Conservation (phyloP, 75 land plant species). For the Picea sitchensis region DNA sequence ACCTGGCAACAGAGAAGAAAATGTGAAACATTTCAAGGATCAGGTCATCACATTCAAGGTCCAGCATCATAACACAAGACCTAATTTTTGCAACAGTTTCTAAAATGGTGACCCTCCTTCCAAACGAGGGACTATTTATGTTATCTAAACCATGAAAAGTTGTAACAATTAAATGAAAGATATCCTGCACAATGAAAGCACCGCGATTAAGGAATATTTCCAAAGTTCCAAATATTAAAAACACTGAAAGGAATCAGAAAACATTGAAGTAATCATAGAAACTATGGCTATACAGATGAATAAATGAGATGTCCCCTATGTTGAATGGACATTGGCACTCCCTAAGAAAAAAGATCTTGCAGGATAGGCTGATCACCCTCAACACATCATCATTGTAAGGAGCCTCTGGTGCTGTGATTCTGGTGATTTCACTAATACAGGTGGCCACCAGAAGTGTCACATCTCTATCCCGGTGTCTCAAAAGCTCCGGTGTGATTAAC, state of each 20-base stretch:
- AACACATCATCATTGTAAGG: conserved; percentile 74
- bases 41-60: conserved; percentile 77
- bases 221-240: not conserved
- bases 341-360: not conserved
- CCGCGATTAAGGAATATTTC: not conserved
- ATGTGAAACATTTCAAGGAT: conserved; percentile 67
- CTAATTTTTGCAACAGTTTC: conserved; percentile 72
- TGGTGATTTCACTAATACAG: conserved; percentile 77
- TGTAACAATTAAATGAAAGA: conserved; percentile 65
- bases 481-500: conserved; percentile 46
- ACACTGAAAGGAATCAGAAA: not conserved
- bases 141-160: conserved; percentile 62
- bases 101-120: conserved; percentile 65
- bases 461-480: conserved; percentile 73
- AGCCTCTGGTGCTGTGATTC: conserved; percentile 85
- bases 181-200: conserved; percentile 42
- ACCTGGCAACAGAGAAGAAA: conserved; percentile 70
- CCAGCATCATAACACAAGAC: conserved; percentile 86
- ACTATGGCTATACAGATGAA: not conserved
- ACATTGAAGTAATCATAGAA: not conserved
- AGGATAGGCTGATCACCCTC: conserved; percentile 34
- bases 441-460: conserved; percentile 62
- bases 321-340: not conserved
- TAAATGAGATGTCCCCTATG: not conserved
- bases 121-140: conserved; percentile 59